Conservation (phyloP, 805 yeast species). For the Scheffersomyces amazonensis region DNA sequence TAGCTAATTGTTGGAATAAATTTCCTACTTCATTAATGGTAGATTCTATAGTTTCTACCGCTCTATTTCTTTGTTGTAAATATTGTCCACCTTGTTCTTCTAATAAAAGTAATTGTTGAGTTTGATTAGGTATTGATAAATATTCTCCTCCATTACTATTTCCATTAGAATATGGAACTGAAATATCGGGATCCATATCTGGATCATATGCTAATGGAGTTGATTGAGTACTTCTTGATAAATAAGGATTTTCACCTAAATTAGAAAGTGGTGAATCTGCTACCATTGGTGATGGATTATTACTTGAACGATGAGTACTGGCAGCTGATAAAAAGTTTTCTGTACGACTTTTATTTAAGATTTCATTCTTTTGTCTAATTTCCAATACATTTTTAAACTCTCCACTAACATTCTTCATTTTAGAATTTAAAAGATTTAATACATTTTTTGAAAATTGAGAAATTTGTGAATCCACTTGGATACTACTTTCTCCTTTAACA, state of each 20-base stretch:
- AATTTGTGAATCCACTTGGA: slow-evolving; percentile 55
- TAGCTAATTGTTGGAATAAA: slow-evolving; percentile 88
- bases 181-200: slow-evolving; percentile 21
- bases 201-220: slow-evolving; percentile 21
- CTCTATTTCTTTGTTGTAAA: slow-evolving; percentile 77
- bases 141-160: slow-evolving; percentile 28
- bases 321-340: slow-evolving; percentile 73
- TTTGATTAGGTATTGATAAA: slow-evolving; percentile 78
- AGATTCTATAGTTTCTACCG: slow-evolving; percentile 95
- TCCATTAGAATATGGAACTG: slow-evolving; percentile 29
- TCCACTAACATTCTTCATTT: slow-evolving; percentile 88
- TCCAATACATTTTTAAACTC: slow-evolving; percentile 89
- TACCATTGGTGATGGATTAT: slow-evolving; percentile 24
- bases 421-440: slow-evolving; percentile 79
- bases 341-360: slow-evolving; percentile 75
- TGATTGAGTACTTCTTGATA: slow-evolving; percentile 5
- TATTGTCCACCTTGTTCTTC: slow-evolving; percentile 76
- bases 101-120: slow-evolving; percentile 69
- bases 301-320: slow-evolving; percentile 21
- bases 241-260: slow-evolving; percentile 37
- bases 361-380: slow-evolving; percentile 78
- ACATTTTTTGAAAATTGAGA: slow-evolving; percentile 80
- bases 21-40: slow-evolving; percentile 97
- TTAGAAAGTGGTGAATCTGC: slow-evolving; percentile 7
- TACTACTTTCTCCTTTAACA: slow-evolving; percentile 42